Evolutionary conservation across 192 early-diverging fungal genomes (phyloP).

Genomic region (Coemansia asiatica): DNA sequence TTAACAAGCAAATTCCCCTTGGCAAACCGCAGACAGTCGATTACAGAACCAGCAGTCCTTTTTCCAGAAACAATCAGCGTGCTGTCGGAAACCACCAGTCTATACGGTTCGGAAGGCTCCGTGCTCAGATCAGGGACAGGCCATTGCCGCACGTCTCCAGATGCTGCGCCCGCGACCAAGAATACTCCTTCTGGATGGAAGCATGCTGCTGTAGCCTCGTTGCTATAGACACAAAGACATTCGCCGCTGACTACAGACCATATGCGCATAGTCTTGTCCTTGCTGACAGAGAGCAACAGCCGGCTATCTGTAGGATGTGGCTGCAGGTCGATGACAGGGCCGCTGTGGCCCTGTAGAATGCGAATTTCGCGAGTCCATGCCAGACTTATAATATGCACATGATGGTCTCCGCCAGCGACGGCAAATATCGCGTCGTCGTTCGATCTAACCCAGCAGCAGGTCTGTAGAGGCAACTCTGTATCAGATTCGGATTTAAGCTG

Average conservation of each 20-base stretch:
- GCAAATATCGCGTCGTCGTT: conserved; percentile 71
- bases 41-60: conserved; percentile 24
- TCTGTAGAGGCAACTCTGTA: conserved; percentile 48
- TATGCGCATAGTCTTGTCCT: conserved; percentile 72
- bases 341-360: conserved; percentile 60
- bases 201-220: conserved; percentile 60
- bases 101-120: conserved; percentile 14
- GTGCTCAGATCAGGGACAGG: conserved; percentile 46
- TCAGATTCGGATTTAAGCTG: conserved; percentile 52
- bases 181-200: conserved; percentile 66
- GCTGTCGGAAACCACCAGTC: conserved; percentile 27
- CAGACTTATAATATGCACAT: conserved; percentile 73
- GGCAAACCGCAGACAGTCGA: conserved; percentile 75
- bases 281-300: conserved; percentile 68
- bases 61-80: conserved; percentile 20
- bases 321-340: conserved; percentile 65
- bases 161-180: conserved; percentile 58
- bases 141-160: conserved; percentile 61
- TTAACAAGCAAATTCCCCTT: conserved; percentile 69
- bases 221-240: conserved; percentile 65
- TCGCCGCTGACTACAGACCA: conserved; percentile 69
- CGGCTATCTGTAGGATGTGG: conserved; percentile 66
- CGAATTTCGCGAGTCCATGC: conserved; percentile 68
- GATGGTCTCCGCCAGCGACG: conserved; percentile 62
- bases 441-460: conserved; percentile 74